Conservation (phyloP, 768 basidiomycete genomes). For the Psilocybe sp. region DNA sequence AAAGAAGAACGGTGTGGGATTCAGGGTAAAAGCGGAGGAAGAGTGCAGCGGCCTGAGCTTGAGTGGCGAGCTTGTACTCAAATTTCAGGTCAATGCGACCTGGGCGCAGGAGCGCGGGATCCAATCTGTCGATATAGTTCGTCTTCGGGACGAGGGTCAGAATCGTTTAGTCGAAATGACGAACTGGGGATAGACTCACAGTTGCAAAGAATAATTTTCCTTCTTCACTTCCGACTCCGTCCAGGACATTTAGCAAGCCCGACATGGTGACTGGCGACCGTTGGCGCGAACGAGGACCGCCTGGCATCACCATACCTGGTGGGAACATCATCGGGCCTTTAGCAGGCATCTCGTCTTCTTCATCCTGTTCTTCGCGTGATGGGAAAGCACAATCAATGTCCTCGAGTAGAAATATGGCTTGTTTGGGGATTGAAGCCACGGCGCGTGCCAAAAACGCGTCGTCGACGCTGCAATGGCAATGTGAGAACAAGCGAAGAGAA, state of each 20-base stretch:
- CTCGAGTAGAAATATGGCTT: conserved; percentile 55
- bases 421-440: conserved; percentile 44
- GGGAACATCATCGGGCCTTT: not conserved
- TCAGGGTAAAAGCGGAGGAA: conserved; percentile 51
- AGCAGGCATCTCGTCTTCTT: not conserved
- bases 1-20: conserved; percentile 17
- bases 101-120: conserved; percentile 53
- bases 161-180: not conserved
- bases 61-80: conserved; percentile 47
- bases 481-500: not conserved
- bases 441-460: conserved; percentile 46
- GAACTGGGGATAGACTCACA: conserved; percentile 23
- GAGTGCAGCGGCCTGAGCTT: conserved; percentile 42
- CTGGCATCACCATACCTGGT: conserved; percentile 10
- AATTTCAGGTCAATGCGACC: conserved; percentile 56
- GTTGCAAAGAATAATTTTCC: conserved; percentile 63
- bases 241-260: conserved; percentile 55
- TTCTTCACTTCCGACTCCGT: conserved; percentile 60
- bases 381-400: conserved; percentile 63
- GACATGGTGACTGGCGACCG: conserved; percentile 46
- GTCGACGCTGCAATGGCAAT: conserved; percentile 35
- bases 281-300: conserved; percentile 9
- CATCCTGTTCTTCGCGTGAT: conserved; percentile 36
- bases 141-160: conserved; percentile 30
- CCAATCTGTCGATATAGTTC: conserved; percentile 53